Percentiles rank a stretch among this genome's conserved stretches.
These are phyloP conservation scores for Medicago truncatula DNA, from an alignment of 306 rosid species.

Conservation along the genomic window DNA sequence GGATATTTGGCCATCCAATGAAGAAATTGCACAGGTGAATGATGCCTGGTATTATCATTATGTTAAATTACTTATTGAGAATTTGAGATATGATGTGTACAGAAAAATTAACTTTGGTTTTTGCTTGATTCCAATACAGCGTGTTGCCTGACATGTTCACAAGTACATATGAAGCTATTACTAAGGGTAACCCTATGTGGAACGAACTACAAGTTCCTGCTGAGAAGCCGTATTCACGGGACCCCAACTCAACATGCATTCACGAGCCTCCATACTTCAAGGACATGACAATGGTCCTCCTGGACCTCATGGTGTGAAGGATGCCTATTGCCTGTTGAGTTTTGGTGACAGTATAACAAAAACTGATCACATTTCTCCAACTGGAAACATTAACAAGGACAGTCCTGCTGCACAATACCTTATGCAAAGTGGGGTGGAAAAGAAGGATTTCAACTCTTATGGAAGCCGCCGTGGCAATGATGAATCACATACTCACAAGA, in stretches of 20 bases:
- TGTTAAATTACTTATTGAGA: constrained; percentile 16
- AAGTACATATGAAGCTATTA: constrained; percentile 89
- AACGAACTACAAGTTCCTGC: constrained; percentile 83
- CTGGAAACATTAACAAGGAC: constrained; percentile 94
- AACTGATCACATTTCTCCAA: constrained; percentile 99
- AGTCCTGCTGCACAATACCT: constrained; percentile 96
- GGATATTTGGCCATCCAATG: constrained; percentile 88
- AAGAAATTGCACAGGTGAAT: constrained; percentile 83
- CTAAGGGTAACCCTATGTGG: constrained; percentile 93
- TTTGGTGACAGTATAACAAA: constrained; percentile 98
- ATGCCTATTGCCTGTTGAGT: constrained; percentile 91
- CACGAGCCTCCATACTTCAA: constrained; percentile 99
- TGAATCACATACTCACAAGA: too few relatives aligned
- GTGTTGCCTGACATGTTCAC: constrained; percentile 95
- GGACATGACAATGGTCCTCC: constrained; percentile 94
- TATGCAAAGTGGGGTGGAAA: constrained; percentile 80
- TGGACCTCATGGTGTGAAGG: constrained; percentile 94
- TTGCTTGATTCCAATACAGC: constrained; percentile 67
- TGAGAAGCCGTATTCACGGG: constrained; percentile 87
- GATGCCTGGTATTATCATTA: constrained; percentile 11
- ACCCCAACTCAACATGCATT: constrained; percentile 90
- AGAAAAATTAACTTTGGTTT: constrained; percentile 38
- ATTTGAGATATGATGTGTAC: constrained; percentile 19
- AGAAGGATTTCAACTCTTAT: constrained; percentile 94
- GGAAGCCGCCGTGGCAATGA: constrained; percentile 99